phyloP scores from a whole-genome alignment of 2,329 filamentous ascomycete species.

The Diplodia scrobiculata region DNA sequence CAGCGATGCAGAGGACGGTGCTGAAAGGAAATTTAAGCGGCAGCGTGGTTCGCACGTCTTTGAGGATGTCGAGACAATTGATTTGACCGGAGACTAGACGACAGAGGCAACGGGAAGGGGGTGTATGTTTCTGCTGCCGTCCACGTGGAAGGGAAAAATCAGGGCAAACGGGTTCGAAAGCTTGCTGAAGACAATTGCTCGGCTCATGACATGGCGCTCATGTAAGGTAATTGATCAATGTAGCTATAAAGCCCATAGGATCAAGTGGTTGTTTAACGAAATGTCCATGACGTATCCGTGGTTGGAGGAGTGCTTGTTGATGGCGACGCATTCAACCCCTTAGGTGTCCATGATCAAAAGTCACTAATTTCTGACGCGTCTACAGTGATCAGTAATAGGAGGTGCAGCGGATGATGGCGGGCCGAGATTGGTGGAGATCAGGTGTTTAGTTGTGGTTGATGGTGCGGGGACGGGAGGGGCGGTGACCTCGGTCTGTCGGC shows the following conservation, averaged over 20 bases:
- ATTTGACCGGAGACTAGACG: neutral
- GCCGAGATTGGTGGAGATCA: constrained; percentile 1
- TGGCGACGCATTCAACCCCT: neutral
- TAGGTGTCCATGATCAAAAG: neutral
- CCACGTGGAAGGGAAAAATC: neutral
- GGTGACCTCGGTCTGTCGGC: constrained; percentile 21
- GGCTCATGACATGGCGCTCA: too few relatives aligned
- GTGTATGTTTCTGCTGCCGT: neutral
- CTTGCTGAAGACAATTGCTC: too few relatives aligned
- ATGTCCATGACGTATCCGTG: neutral
- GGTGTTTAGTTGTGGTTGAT: neutral
- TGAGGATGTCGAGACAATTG: neutral
- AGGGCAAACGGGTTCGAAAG: too few relatives aligned
- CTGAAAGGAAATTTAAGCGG: neutral
- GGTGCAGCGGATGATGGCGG: neutral
- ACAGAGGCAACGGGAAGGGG: neutral
- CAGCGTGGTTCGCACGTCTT: neutral
- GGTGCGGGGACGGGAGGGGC: constrained; percentile 11
- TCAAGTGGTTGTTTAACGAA: neutral
- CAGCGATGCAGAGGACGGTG: neutral
- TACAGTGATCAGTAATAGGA: neutral
- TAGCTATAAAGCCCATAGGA: neutral
- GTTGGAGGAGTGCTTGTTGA: neutral
- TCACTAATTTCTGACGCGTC: neutral
- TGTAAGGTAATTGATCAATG: too few relatives aligned